These are phyloP conservation scores for Gracilaria vermiculophylla DNA, from an alignment of 23 red algal genomes.

Conservation along the genomic window DNA sequence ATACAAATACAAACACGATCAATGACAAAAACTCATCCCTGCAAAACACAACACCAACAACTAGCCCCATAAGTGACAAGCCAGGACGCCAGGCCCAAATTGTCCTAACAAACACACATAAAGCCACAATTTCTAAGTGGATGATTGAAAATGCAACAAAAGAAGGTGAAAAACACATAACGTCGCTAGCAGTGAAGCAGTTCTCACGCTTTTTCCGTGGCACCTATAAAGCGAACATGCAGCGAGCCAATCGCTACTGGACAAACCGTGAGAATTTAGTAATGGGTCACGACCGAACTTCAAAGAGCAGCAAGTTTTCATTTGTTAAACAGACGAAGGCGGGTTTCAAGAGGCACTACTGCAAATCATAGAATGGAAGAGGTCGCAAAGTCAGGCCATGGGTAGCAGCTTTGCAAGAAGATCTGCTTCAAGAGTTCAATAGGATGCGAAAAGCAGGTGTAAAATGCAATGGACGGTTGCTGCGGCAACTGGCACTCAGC, in stretches of 20 bases:
- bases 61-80: too few species aligned
- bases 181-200: neutral
- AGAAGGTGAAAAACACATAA: conserved; percentile 14
- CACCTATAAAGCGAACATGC: neutral
- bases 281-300: neutral
- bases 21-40: too few species aligned
- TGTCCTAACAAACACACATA: neutral
- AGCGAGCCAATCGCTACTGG: neutral
- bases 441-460: neutral
- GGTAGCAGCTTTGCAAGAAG: neutral
- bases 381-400: neutral
- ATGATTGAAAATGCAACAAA: neutral
- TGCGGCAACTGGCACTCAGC: neutral
- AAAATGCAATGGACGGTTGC: conserved; percentile 2
- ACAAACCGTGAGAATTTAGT: neutral
- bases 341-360: neutral
- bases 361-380: neutral
- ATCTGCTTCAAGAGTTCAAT: conserved; percentile 39
- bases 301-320: neutral
- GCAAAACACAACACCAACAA: too few species aligned
- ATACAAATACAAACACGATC: too few species aligned
- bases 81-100: neutral
- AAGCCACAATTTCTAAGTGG: neutral
- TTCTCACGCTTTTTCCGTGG: conserved; percentile 5
- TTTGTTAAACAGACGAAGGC: neutral